Conservation (phyloP, 2,329 filamentous ascomycete species). For the Gremmenia infestans region DNA sequence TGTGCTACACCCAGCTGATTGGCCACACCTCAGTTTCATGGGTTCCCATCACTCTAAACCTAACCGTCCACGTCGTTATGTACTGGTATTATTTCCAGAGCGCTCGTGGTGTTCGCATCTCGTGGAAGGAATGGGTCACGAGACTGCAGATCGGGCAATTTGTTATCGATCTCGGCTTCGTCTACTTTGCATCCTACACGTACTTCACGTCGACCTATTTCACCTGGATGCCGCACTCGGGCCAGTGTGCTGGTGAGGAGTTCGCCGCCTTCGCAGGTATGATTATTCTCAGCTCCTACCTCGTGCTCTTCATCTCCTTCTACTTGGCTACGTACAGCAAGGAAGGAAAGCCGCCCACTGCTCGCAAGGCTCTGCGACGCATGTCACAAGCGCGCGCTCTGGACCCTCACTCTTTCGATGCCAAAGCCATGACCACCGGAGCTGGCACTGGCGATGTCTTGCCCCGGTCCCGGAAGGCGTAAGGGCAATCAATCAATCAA, state of each 20-base stretch:
- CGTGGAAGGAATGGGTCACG: conserved; percentile 99
- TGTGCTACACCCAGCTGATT: conserved; percentile 96
- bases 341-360: conserved; percentile 72
- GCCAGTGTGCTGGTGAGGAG: conserved; percentile 90
- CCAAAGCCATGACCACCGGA: too few species aligned
- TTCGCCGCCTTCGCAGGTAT: conserved; percentile 93
- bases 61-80: conserved; percentile 95
- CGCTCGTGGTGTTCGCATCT: conserved; percentile 88
- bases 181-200: conserved; percentile 99
- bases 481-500: too few species aligned
- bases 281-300: conserved; percentile 86
- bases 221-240: conserved; percentile 74
- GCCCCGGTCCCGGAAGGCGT: too few species aligned
- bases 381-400: too few species aligned
- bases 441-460: too few species aligned
- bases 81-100: conserved; percentile 99
- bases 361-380: conserved; percentile 59
- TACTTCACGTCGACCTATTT: conserved; percentile 95
- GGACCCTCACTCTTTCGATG: too few species aligned
- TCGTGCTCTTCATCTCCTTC: conserved; percentile 98
- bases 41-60: conserved; percentile 89
- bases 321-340: conserved; percentile 96
- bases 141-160: conserved; percentile 96
- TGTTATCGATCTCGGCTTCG: conserved; percentile 95
- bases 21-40: conserved; percentile 91